A percentile compares a stretch with the other conserved stretches of the same genome.
Evolutionary conservation across 345 rosid species (phyloP).

Genomic region (Orychophragmus violaceus): DNA sequence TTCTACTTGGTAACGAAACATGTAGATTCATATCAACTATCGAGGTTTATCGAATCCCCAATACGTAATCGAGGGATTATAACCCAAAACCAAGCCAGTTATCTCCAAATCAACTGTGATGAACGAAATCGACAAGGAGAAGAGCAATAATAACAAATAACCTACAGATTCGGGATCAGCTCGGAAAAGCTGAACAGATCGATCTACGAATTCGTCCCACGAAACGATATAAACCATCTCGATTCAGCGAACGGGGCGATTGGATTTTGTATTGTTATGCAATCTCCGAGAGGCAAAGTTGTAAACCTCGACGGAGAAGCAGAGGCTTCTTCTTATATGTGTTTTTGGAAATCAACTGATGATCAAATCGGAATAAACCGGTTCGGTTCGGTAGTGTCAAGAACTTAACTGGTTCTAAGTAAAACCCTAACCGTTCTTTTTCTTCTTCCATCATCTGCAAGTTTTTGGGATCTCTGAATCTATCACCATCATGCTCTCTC

Average conservation of each 20-base stretch:
- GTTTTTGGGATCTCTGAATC: conserved; percentile 3
- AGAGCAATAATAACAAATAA: neutral
- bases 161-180: conserved; percentile 88
- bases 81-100: neutral
- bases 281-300: neutral
- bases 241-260: neutral
- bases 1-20: neutral
- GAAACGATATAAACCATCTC: conserved; percentile 66
- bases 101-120: neutral
- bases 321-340: neutral
- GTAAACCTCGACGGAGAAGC: conserved; percentile 21
- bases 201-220: conserved; percentile 82
- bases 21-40: neutral
- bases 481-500: conserved; percentile 52
- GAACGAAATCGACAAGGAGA: neutral
- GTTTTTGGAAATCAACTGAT: neutral
- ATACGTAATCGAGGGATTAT: neutral
- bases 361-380: neutral
- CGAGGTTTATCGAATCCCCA: neutral
- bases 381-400: neutral
- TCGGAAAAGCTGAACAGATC: conserved; percentile 70
- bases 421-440: conserved; percentile 30
- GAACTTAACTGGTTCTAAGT: conserved; percentile 11
- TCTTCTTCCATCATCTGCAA: conserved; percentile 12
- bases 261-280: neutral